A percentile compares a stretch with the other conserved stretches of the same genome.
Conservation (phyloP, 2,329 filamentous ascomycete species). For the Alternaria sp. region DNA sequence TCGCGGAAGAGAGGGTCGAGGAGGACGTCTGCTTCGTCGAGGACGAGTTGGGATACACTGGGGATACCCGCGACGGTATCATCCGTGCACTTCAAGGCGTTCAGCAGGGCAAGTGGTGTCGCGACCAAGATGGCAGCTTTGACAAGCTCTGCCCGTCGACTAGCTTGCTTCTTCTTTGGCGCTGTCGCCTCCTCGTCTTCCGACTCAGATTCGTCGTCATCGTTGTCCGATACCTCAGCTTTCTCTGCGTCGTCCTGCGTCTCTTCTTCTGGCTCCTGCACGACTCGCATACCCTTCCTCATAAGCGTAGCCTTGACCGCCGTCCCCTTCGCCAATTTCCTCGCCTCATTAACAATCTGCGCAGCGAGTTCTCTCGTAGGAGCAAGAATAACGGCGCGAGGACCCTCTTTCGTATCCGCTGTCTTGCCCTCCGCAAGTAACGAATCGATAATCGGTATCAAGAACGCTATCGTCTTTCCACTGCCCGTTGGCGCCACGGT, state of each 20-base stretch:
- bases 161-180: constrained; percentile 42
- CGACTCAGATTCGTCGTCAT: constrained; percentile 43
- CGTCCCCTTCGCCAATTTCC: constrained; percentile 79
- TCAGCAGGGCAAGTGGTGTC: constrained; percentile 78
- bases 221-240: constrained; percentile 50
- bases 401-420: constrained; percentile 26
- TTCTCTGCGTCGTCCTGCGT: constrained; percentile 45
- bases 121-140: constrained; percentile 82
- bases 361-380: constrained; percentile 59
- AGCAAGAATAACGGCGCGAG: constrained; percentile 55
- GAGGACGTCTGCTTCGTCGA: constrained; percentile 95
- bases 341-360: constrained; percentile 71
- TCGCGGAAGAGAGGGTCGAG: constrained; percentile 89
- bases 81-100: constrained; percentile 65
- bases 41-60: constrained; percentile 73
- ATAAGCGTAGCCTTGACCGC: constrained; percentile 81
- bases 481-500: constrained; percentile 94
- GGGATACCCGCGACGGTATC: constrained; percentile 63
- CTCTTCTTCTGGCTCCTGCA: constrained; percentile 45
- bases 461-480: constrained; percentile 92
- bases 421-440: constrained; percentile 55
- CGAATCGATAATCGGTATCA: constrained; percentile 84
- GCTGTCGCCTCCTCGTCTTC: constrained; percentile 42
- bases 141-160: constrained; percentile 59
- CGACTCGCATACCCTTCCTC: constrained; percentile 81